Evolutionary conservation across 441 rosid species (phyloP).

Genomic region (Melastoma candidum): DNA sequence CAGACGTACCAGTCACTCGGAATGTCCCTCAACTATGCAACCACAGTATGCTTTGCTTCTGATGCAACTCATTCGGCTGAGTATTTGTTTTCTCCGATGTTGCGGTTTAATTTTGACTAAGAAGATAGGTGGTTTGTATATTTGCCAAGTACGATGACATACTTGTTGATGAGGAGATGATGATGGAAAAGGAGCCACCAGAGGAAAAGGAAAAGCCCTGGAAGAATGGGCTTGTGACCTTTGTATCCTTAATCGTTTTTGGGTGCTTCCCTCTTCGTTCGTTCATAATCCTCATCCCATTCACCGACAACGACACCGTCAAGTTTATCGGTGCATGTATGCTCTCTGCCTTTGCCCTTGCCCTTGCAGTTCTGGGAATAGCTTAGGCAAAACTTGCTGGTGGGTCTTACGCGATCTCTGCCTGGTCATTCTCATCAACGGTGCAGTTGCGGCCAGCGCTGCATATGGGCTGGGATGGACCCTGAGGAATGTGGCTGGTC

Average conservation of each 20-base stretch:
- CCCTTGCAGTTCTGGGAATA: conserved; percentile 22
- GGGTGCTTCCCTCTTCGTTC: conserved; percentile 32
- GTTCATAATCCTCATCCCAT: conserved; percentile 30
- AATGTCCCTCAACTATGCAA: conserved; percentile 29
- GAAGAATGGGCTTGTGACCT: conserved; percentile 30
- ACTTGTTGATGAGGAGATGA: conserved; percentile 27
- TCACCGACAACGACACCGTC: conserved; percentile 16
- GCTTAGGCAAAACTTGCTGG: conserved; percentile 28
- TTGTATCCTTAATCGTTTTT: conserved; percentile 24
- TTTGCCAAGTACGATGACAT: conserved; percentile 25
- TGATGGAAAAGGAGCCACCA: conserved; percentile 15
- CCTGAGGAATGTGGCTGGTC: conserved; percentile 21
- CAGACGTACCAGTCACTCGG: conserved; percentile 23
- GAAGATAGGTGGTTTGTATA: conserved; percentile 22
- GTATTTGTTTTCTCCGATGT: neutral
- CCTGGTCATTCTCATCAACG: conserved; percentile 16
- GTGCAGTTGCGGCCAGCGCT: conserved; percentile 25
- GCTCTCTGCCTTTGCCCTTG: conserved; percentile 25
- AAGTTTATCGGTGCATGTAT: conserved; percentile 29
- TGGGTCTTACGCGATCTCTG: conserved; percentile 16
- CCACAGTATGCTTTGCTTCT: conserved; percentile 5
- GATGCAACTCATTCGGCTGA: too few species aligned
- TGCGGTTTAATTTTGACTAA: neutral
- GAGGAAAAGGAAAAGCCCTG: conserved; percentile 21
- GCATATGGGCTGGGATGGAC: conserved; percentile 28